Conservation (phyloP, 2,329 filamentous ascomycete species). For the Aspergillus japonicus region DNA sequence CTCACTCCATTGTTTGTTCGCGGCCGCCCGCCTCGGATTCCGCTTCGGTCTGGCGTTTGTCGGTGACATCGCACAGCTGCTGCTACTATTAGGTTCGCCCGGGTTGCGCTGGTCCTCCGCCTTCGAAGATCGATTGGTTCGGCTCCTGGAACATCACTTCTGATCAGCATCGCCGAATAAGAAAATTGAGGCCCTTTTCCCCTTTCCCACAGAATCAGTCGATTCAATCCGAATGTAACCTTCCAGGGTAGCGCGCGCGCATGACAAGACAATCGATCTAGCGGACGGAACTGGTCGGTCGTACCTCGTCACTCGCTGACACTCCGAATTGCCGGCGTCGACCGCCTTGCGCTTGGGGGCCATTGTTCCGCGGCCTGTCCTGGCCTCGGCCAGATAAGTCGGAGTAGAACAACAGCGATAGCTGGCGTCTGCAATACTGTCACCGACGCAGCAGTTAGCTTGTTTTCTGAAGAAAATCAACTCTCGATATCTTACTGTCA, state of each 20-base stretch:
- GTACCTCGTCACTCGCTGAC: constrained; percentile 21
- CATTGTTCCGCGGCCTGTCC: constrained; percentile 26
- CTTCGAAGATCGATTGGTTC: constrained; percentile 24
- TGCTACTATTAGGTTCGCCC: constrained; percentile 14
- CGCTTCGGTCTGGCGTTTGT: constrained; percentile 31
- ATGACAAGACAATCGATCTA: neutral
- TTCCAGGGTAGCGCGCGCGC: no score
- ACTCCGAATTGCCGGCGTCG: constrained; percentile 28
- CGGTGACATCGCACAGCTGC: constrained; percentile 29
- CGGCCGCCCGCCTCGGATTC: constrained; percentile 30
- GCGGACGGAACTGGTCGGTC: constrained; percentile 2
- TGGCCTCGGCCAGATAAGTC: neutral
- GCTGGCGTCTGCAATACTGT: constrained; percentile 5
- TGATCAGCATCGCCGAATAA: constrained; percentile 5
- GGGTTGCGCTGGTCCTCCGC: constrained; percentile 27
- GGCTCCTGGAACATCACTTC: constrained; percentile 24
- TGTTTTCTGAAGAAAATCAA: constrained; percentile 1
- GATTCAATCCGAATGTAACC: no score
- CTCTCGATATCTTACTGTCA: constrained; percentile 9
- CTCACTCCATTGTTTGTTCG: constrained; percentile 40
- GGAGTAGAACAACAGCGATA: constrained; percentile 24
- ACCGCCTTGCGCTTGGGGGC: constrained; percentile 38
- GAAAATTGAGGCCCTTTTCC: neutral
- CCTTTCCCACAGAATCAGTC: neutral
- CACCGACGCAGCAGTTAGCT: constrained; percentile 1